phyloP scores from a whole-genome alignment of 2,329 filamentous ascomycete species.

The Botrytis elliptica region DNA sequence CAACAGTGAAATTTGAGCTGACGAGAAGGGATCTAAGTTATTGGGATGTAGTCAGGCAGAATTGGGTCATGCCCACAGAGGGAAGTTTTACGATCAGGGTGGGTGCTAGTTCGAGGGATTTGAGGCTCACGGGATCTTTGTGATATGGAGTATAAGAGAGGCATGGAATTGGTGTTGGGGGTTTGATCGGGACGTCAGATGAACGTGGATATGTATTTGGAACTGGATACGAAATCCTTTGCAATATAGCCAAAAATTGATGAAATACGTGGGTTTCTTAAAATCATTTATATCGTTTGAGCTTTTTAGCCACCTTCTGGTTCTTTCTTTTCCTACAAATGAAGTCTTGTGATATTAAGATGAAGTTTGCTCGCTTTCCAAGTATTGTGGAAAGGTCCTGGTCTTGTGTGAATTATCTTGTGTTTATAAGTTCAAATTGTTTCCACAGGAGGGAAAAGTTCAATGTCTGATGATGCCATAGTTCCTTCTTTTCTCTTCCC shows the following conservation, averaged over 20 bases:
- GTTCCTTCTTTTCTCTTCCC: background rate
- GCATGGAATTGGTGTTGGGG: background rate
- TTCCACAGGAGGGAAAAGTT: too few species aligned
- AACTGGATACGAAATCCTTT: background rate
- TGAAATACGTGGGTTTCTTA: too few species aligned
- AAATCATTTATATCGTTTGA: background rate
- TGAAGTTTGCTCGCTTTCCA: background rate
- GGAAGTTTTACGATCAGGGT: constrained; percentile 45
- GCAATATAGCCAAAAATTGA: background rate
- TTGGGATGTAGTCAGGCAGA: constrained; percentile 58
- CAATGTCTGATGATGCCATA: background rate
- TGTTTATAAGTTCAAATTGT: background rate
- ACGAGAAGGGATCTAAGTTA: constrained; percentile 61
- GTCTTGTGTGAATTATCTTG: background rate
- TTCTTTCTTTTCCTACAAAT: background rate
- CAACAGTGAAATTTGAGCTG: constrained; percentile 52
- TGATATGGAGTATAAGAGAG: constrained; percentile 2
- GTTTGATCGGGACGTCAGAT: background rate
- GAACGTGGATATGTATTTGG: background rate
- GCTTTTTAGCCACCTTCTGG: background rate
- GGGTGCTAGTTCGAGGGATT: constrained; percentile 43
- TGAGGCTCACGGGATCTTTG: constrained; percentile 33
- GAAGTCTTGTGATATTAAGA: too few species aligned
- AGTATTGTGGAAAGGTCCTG: background rate
- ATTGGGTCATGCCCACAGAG: constrained; percentile 63